Base-by-base conservation (phyloP, 768 basidiomycete genomes). In the Hysterangium stoloniferum region DNA sequence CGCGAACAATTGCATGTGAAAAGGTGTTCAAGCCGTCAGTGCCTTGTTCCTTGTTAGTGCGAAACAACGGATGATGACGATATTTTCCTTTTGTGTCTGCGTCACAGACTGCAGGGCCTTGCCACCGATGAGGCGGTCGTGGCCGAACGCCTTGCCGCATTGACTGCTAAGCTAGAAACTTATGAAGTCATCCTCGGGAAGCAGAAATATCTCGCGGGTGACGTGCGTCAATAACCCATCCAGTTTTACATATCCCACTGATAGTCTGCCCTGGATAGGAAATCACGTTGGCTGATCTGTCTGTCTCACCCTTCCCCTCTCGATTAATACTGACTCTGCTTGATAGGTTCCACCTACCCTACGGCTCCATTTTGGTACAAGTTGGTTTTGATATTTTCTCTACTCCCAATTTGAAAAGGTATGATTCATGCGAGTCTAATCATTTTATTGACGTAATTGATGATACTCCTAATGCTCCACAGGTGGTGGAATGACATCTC, bases 131-230 rank as follows among this genome's bases (percentile, higher is more conserved):
- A 45, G 22, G 37, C 38, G 24, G 31, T 36, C 24, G 56, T 52
- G 15, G 41, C 45, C 22, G 29, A 46, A 1, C 43, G 48, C 7
- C 54, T 61, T 22, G 43, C 56, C 2, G 57, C 57, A 2, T 63
- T 78, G 15, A 64, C 68, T 31, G 63, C 53, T 0, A 75, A 69
- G 54, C 67, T 83, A 19, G 70, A 73, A 27, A 77, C 62, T 1
- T 84, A 82, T 61, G 80, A 84, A 25, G 50, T 56, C 11, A 77
- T 84, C 48, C 67, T 85, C 25, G 61, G 68, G 22, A 80, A 77
- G 61, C 72, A 76, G 52, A 72, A 70, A 56, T 82, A 78, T 59
- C 61, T 65, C 62, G 71, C 55, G 60, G 79, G 66, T 60, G 72
- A 58, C 56, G 65, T 70, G 37, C 46, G 61, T 54, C 11, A n/a